Evolutionary conservation across 2,329 filamentous ascomycete genomes (phyloP).

Genomic region (Ophiostoma sp.): DNA sequence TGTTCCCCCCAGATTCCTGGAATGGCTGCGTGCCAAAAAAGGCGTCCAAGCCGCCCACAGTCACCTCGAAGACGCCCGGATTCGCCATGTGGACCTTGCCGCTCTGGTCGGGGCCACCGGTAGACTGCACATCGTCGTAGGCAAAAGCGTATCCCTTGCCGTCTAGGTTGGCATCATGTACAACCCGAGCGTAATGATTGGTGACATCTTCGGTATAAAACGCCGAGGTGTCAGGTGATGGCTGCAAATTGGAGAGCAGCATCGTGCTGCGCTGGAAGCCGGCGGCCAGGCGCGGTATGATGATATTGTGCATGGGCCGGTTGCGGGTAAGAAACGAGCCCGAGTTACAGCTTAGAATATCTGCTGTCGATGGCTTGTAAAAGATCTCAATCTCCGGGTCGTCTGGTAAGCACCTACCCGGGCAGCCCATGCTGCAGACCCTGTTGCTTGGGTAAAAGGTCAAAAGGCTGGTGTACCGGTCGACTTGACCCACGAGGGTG

Average conservation of each 20-base stretch:
- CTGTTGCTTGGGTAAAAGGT: slow-evolving; percentile 10
- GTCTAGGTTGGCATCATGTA: slow-evolving; percentile 50
- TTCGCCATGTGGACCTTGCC: slow-evolving; percentile 11
- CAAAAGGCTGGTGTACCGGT: slow-evolving; percentile 37
- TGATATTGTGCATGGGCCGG: slow-evolving; percentile 38
- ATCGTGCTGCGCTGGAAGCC: slow-evolving; percentile 52
- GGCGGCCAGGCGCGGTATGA: slow-evolving; percentile 45
- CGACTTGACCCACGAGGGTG: slow-evolving; percentile 46
- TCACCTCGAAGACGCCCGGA: slow-evolving; percentile 8
- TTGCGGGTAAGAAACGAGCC: slow-evolving; percentile 51
- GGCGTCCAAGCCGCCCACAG: slow-evolving; percentile 1
- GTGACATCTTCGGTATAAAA: slow-evolving; percentile 42
- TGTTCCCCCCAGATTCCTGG: background rate
- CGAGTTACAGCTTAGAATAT: slow-evolving; percentile 62
- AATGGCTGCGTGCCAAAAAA: background rate
- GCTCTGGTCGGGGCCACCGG: slow-evolving; percentile 48
- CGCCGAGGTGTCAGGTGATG: slow-evolving; percentile 33
- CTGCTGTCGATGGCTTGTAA: slow-evolving; percentile 49
- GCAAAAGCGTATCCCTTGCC: slow-evolving; percentile 55
- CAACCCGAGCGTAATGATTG: slow-evolving; percentile 54
- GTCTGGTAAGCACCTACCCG: slow-evolving; percentile 27
- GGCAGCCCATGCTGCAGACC: background rate
- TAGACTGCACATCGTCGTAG: slow-evolving; percentile 54
- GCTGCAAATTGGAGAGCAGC: slow-evolving; percentile 34
- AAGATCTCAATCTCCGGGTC: slow-evolving; percentile 40